Base-by-base conservation (phyloP, 208 protist species). In the Jaenimonas drosophilae region DNA sequence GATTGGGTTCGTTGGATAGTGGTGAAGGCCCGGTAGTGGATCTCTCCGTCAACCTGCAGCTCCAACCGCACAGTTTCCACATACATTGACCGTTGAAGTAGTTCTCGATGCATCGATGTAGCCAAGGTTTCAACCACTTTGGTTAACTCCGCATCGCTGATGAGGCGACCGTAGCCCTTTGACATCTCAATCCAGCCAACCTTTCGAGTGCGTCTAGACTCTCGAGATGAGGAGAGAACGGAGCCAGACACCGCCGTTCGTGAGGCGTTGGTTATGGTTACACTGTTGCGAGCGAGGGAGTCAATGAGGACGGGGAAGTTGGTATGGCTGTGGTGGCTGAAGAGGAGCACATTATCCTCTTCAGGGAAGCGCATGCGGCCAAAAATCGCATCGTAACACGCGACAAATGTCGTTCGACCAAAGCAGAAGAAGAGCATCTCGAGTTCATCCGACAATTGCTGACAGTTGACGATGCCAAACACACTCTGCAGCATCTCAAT, bases 401-500 rank as follows among this genome's bases (percentile, higher is more conserved):
- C 52, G 0, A 49, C 50, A 26, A 74, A 73, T 9, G 74, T 81
- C 21, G 47, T 40, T 19, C 40, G 47, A 6, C 71, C 71, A 2
- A 93, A 50, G 32, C 54, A 75, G 47, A 78, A 85, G 38, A 53
- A 63, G 3, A 93, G 47, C 9, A 54, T 31, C 14, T 68, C 29
- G 11, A 60, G 49, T 25, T 73, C 41, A 6, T 57, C 30, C 23
- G 56, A 50, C 29, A 88, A 58, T 9, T 88, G 60, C 0, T 45
- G 49, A 29, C 75, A 85, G 9, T 58, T 82, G 6, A 51, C 63
- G 9, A 93, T 70, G 29, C 57, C 66, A 43, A 83, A 88, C 0
- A 70, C 66, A 3, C 64, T 51, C 2, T 56, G 59, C 34, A 93
- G 59, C 25, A 90, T 39, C 16, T 57, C 9, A 12, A 54, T 67